A percentile compares a stretch with the other conserved stretches of the same genome.
Conservation (phyloP, 2,329 filamentous ascomycete genomes). For the Hypomyces perniciosus region DNA sequence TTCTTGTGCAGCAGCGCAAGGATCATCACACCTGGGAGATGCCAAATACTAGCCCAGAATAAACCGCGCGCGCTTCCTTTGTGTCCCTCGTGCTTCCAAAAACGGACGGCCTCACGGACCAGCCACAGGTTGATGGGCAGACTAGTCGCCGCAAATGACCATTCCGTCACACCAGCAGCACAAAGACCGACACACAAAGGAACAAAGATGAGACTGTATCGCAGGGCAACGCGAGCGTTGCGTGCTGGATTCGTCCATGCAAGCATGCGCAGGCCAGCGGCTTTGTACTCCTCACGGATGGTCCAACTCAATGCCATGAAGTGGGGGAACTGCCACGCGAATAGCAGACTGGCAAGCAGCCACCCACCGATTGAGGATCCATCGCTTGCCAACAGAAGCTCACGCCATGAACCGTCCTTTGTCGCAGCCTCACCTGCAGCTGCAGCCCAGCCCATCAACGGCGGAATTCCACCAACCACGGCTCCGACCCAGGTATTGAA, state of each 20-base stretch:
- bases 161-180: constrained; percentile 74
- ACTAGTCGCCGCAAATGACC: constrained; percentile 76
- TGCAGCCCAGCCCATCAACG: constrained; percentile 96
- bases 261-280: constrained; percentile 64
- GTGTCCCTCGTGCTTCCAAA: constrained; percentile 73
- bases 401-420: constrained; percentile 66
- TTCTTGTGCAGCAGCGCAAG: constrained; percentile 90
- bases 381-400: constrained; percentile 63
- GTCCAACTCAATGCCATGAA: constrained; percentile 91
- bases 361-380: constrained; percentile 71
- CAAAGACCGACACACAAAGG: constrained; percentile 80
- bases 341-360: constrained; percentile 77
- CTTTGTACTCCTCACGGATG: constrained; percentile 84
- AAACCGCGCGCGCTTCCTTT: constrained; percentile 75
- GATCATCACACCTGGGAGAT: constrained; percentile 83
- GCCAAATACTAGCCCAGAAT: constrained; percentile 98
- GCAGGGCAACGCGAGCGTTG: constrained; percentile 79
- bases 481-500: constrained; percentile 95
- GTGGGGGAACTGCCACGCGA: constrained; percentile 97
- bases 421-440: constrained; percentile 84
- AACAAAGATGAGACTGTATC: constrained; percentile 81
- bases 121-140: constrained; percentile 83
- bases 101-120: constrained; percentile 67
- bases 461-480: constrained; percentile 86
- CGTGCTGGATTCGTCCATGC: constrained; percentile 79